These are phyloP conservation scores for Fusarium longipes DNA, from an alignment of 2,329 filamentous ascomycete species.

Conservation along the genomic window DNA sequence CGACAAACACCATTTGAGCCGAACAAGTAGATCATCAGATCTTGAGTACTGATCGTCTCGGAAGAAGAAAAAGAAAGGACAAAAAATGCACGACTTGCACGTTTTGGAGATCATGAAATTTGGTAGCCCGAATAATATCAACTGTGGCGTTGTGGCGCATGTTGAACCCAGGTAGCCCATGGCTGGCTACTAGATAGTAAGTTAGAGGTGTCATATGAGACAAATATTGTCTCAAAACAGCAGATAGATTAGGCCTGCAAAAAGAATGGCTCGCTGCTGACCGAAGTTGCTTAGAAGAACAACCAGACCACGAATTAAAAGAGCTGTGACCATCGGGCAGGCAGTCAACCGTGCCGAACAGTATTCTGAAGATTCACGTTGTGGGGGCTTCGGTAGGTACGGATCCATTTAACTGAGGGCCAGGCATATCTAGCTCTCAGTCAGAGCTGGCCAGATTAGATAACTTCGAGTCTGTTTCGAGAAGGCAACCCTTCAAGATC, in stretches of 20 bases:
- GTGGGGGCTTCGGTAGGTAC: too few species aligned
- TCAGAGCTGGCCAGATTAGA: not conserved
- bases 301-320: not conserved
- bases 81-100: too few species aligned
- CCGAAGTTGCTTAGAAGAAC: not conserved
- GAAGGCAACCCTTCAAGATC: not conserved
- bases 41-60: too few species aligned
- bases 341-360: not conserved
- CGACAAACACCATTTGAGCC: too few species aligned
- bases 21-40: too few species aligned
- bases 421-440: not conserved
- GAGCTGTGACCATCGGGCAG: not conserved
- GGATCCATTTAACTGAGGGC: too few species aligned
- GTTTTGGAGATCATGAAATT: not conserved
- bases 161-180: not conserved
- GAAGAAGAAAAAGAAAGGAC: too few species aligned
- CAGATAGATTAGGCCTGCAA: not conserved
- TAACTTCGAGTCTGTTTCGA: not conserved
- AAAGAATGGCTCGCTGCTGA: not conserved
- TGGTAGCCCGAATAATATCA: not conserved
- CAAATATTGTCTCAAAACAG: conserved; percentile 22
- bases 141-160: conserved; percentile 30
- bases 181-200: not conserved
- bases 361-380: not conserved
- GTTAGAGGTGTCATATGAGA: conserved; percentile 7